Percentiles rank a stretch among this genome's conserved stretches.
Conservation (phyloP, 192 early-diverging fungal genomes). For the Phycomyces blakesleeanus region DNA sequence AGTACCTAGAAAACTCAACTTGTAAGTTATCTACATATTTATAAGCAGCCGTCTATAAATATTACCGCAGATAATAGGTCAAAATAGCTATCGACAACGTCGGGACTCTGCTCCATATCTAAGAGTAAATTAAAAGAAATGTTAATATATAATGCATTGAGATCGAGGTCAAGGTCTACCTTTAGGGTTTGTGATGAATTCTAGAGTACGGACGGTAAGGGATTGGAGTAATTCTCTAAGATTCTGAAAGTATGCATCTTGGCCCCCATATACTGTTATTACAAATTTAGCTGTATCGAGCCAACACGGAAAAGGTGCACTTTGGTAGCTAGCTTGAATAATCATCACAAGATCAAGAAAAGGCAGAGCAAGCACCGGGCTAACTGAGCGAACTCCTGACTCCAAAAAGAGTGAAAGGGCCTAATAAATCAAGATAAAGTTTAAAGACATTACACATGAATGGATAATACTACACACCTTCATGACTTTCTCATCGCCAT, state of each 20-base stretch:
- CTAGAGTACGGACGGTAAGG: constrained; percentile 37
- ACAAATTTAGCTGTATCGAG: constrained; percentile 44
- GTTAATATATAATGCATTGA: no score
- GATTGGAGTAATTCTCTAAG: constrained; percentile 28
- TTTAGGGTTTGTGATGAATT: constrained; percentile 36
- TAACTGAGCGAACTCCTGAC: constrained; percentile 41
- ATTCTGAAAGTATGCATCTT: constrained; percentile 24
- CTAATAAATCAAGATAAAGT: constrained; percentile 10
- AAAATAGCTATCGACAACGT: constrained; percentile 49
- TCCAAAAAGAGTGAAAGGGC: constrained; percentile 44
- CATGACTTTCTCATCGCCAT: constrained; percentile 39
- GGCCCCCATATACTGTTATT: constrained; percentile 48
- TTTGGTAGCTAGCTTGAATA: constrained; percentile 38
- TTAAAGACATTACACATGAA: no score
- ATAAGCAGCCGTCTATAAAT: background rate
- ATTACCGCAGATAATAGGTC: constrained; percentile 46
- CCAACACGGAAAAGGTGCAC: constrained; percentile 40
- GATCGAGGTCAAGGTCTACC: constrained; percentile 34
- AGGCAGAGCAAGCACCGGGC: constrained; percentile 42
- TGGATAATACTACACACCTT: constrained; percentile 15
- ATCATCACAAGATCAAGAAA: constrained; percentile 34
- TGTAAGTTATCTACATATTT: background rate
- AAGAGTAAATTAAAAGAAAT: no score
- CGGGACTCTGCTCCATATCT: constrained; percentile 55
- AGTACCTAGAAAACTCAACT: constrained; percentile 35